These are phyloP conservation scores for Exophiala dermatitidis DNA, from an alignment of 2,329 filamentous ascomycete species.

Conservation along the genomic window DNA sequence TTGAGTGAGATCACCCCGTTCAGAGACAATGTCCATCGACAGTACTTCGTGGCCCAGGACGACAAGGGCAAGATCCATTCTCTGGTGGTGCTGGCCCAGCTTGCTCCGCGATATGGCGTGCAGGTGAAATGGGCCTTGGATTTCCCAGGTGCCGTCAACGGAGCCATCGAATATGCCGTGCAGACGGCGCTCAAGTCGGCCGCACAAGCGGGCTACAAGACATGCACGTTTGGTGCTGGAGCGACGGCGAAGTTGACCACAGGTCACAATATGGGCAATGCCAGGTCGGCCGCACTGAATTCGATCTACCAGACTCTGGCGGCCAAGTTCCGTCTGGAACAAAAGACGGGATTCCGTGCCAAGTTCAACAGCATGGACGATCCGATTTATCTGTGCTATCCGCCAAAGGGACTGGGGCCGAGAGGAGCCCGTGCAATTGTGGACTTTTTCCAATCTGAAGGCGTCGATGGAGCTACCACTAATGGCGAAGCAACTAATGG, in stretches of 20 bases:
- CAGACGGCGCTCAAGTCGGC: slow-evolving; percentile 61
- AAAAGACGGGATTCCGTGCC: slow-evolving; percentile 71
- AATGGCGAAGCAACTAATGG: background rate
- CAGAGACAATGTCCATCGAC: slow-evolving; percentile 73
- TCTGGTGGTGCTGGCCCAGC: slow-evolving; percentile 72
- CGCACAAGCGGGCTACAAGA: slow-evolving; percentile 51
- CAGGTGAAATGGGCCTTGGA: slow-evolving; percentile 96
- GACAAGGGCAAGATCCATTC: slow-evolving; percentile 64
- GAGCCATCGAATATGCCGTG: slow-evolving; percentile 77
- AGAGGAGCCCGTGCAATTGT: slow-evolving; percentile 66
- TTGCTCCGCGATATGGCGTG: slow-evolving; percentile 75
- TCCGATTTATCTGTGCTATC: slow-evolving; percentile 73
- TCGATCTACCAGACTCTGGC: slow-evolving; percentile 67
- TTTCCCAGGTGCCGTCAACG: slow-evolving; percentile 76
- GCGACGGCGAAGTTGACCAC: slow-evolving; percentile 66
- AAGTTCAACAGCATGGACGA: slow-evolving; percentile 74
- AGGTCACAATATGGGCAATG: slow-evolving; percentile 72
- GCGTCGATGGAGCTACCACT: background rate
- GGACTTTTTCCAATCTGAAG: slow-evolving; percentile 60
- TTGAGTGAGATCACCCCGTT: slow-evolving; percentile 84
- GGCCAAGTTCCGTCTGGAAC: slow-evolving; percentile 62
- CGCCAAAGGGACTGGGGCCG: slow-evolving; percentile 66
- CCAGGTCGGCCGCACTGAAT: slow-evolving; percentile 61
- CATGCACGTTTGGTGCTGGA: slow-evolving; percentile 80
- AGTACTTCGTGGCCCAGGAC: slow-evolving; percentile 75